These are phyloP conservation scores for Plenodomus lindquistii DNA, from an alignment of 2,329 filamentous ascomycete species.

Conservation along the genomic window DNA sequence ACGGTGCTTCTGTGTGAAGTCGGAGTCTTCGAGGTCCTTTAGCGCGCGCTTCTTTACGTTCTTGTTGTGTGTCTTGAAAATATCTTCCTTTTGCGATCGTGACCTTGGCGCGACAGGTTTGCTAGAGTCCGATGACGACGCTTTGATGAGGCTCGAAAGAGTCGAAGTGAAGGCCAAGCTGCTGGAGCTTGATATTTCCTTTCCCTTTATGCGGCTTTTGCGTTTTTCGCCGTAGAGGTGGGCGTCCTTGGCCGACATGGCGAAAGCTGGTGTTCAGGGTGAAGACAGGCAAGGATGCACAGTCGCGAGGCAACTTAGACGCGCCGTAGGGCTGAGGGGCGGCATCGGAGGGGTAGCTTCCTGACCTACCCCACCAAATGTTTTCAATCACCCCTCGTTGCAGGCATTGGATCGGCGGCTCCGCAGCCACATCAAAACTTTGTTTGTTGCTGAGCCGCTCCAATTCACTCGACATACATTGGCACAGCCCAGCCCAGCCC, in stretches of 20 bases:
- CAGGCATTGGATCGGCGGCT: slow-evolving; percentile 9
- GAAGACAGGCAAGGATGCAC: not conserved
- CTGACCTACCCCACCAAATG: slow-evolving; percentile 24
- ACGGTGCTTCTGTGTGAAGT: slow-evolving; percentile 64
- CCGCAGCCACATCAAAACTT: slow-evolving; percentile 5
- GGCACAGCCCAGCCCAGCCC: not conserved
- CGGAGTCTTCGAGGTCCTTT: slow-evolving; percentile 60
- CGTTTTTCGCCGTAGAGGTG: slow-evolving; percentile 76
- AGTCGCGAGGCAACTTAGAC: slow-evolving; percentile 3
- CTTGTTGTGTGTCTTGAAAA: slow-evolving; percentile 70
- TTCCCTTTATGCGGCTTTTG: slow-evolving; percentile 60
- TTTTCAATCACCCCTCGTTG: slow-evolving; percentile 19
- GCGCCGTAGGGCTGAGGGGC: slow-evolving; percentile 21
- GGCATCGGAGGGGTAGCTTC: slow-evolving; percentile 24
- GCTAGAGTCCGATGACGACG: slow-evolving; percentile 51
- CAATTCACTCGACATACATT: not conserved
- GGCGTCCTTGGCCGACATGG: slow-evolving; percentile 56
- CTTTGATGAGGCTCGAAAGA: slow-evolving; percentile 74
- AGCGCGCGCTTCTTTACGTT: slow-evolving; percentile 65
- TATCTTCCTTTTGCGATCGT: slow-evolving; percentile 65
- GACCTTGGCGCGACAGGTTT: slow-evolving; percentile 55
- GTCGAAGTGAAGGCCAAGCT: slow-evolving; percentile 86
- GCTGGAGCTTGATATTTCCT: slow-evolving; percentile 69
- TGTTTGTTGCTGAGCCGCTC: not conserved
- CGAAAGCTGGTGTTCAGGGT: slow-evolving; percentile 5